These are phyloP conservation scores for Solanum chiquidenum DNA, from an alignment of 257 asterid species.

Conservation along the genomic window DNA sequence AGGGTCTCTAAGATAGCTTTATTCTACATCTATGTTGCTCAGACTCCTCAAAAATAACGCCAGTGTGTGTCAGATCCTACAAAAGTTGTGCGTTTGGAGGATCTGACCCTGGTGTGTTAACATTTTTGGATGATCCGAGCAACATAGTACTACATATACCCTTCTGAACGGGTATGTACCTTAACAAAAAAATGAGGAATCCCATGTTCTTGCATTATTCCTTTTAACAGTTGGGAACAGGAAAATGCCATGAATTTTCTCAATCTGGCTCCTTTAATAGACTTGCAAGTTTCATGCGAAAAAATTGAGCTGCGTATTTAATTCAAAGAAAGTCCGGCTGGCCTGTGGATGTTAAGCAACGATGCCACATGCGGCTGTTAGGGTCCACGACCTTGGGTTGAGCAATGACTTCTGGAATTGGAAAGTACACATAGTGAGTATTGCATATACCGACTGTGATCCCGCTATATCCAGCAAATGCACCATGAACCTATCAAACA, in stretches of 20 bases:
- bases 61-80: background rate
- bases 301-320: background rate
- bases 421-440: slow-evolving; percentile 82
- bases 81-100: background rate
- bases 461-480: slow-evolving; percentile 92
- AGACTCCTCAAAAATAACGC: background rate
- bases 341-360: slow-evolving; percentile 93
- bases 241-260: slow-evolving; percentile 1
- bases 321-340: slow-evolving; percentile 76
- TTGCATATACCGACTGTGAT: slow-evolving; percentile 94
- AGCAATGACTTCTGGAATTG: slow-evolving; percentile 80
- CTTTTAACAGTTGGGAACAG: slow-evolving; percentile 1
- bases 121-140: background rate
- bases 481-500: slow-evolving; percentile 83
- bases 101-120: background rate
- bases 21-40: background rate
- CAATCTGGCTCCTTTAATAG: slow-evolving; percentile 11
- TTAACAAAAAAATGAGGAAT: slow-evolving; percentile 2
- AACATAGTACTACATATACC: slow-evolving; percentile 4
- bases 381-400: slow-evolving; percentile 61
- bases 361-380: slow-evolving; percentile 99
- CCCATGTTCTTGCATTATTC: slow-evolving; percentile 2
- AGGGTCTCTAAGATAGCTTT: background rate
- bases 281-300: background rate
- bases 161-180: slow-evolving; percentile 1